These are phyloP conservation scores for Cryomyces antarcticus DNA, from an alignment of 495 filamentous ascomycete species.

Conservation along the genomic window DNA sequence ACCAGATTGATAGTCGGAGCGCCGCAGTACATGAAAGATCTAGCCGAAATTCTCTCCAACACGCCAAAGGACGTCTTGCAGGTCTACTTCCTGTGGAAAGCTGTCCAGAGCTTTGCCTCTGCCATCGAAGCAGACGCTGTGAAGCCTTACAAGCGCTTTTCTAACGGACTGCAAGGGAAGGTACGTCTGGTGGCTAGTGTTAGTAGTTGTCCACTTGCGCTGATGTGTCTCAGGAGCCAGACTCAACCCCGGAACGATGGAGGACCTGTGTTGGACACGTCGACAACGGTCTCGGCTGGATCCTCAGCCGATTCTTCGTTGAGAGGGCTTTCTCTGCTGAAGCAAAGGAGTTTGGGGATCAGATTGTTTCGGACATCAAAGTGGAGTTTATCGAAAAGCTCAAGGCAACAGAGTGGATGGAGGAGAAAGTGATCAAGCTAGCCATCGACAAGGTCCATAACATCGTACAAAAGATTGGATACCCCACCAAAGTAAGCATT, in stretches of 20 bases:
- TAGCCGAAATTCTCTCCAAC: conserved; percentile 27
- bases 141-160: conserved; percentile 36
- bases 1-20: conserved; percentile 36
- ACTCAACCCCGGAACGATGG: conserved; percentile 46
- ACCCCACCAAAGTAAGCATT: conserved; percentile 28
- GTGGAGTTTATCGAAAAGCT: conserved; percentile 40
- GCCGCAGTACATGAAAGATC: conserved; percentile 31
- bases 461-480: conserved; percentile 57
- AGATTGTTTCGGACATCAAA: conserved; percentile 51
- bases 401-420: conserved; percentile 45
- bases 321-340: conserved; percentile 41
- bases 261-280: conserved; percentile 39
- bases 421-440: conserved; percentile 36
- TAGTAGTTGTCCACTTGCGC: no score
- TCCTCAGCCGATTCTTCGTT: conserved; percentile 46
- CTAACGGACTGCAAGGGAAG: conserved; percentile 27
- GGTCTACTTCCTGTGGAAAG: conserved; percentile 40
- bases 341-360: conserved; percentile 44
- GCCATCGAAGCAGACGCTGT: conserved; percentile 37
- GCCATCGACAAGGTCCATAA: conserved; percentile 49
- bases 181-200: no score
- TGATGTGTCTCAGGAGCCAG: conserved; percentile 3
- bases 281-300: conserved; percentile 35
- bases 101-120: conserved; percentile 29
- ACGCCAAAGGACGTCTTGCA: conserved; percentile 29